Conservation (phyloP, 768 basidiomycete species). For the Glaciozyma antarctica region DNA sequence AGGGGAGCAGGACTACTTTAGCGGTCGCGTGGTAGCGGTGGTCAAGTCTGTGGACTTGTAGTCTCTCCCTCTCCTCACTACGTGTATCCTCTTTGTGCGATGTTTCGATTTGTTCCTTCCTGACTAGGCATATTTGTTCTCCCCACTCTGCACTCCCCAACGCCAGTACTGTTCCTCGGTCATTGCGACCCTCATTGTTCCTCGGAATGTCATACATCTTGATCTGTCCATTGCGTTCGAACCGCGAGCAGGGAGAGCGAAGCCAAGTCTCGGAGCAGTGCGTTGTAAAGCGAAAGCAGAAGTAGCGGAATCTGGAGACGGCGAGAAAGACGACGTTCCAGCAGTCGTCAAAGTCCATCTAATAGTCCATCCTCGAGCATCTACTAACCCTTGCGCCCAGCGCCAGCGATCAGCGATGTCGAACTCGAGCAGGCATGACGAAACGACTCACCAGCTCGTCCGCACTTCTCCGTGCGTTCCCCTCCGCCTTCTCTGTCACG, state of each 20-base stretch:
- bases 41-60: constrained; percentile 5
- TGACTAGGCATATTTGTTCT: not conserved
- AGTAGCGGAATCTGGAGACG: too few relatives aligned
- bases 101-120: not conserved
- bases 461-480: not conserved
- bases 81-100: not conserved
- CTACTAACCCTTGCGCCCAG: not conserved
- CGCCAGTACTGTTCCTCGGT: not conserved
- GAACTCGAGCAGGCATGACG: not conserved
- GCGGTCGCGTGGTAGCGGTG: constrained; percentile 14
- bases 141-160: not conserved
- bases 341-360: too few relatives aligned
- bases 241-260: too few relatives aligned
- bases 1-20: constrained; percentile 19
- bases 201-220: too few relatives aligned
- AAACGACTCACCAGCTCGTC: not conserved
- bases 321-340: too few relatives aligned
- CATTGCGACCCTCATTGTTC: too few relatives aligned
- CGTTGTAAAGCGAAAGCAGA: too few relatives aligned
- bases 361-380: not conserved
- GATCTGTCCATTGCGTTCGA: too few relatives aligned
- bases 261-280: too few relatives aligned
- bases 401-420: not conserved
- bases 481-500: not conserved
- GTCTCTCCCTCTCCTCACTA: not conserved